Evolutionary conservation across 345 rosid species (phyloP).

Genomic region (Eucalyptus urophylla): DNA sequence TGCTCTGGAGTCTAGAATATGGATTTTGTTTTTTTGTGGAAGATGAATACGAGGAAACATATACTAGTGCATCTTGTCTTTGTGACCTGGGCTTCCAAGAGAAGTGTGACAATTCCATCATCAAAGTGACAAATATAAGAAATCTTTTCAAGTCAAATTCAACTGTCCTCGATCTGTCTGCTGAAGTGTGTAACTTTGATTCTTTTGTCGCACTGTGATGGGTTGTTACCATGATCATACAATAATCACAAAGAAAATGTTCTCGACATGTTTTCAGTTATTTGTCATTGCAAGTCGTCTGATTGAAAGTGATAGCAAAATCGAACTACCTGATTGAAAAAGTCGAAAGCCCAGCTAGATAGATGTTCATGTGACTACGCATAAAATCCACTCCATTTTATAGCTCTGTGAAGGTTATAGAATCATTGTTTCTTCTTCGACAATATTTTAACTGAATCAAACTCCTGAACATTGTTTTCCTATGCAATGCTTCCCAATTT

Average conservation of each 20-base stretch:
- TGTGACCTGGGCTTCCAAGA: not conserved
- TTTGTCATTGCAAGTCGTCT: not conserved
- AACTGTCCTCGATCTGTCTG: not conserved
- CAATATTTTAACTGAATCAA: not conserved
- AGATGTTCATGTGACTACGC: not conserved
- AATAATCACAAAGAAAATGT: not conserved
- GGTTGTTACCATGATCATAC: not conserved
- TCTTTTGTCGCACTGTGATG: not conserved
- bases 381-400: not conserved
- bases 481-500: not conserved
- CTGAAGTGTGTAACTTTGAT: not conserved
- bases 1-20: not conserved
- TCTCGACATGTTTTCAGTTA: not conserved
- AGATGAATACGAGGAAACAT: not conserved
- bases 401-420: fast-evolving
- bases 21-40: not conserved
- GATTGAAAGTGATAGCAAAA: not conserved
- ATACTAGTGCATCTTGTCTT: not conserved
- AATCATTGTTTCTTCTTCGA: not conserved
- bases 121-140: not conserved
- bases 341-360: fast-evolving
- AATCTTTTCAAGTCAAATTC: not conserved
- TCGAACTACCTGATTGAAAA: not conserved
- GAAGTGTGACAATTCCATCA: not conserved
- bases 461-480: not conserved